These are phyloP conservation scores for Phaseolus lunatus DNA, from an alignment of 306 rosid genomes.

Conservation along the genomic window DNA sequence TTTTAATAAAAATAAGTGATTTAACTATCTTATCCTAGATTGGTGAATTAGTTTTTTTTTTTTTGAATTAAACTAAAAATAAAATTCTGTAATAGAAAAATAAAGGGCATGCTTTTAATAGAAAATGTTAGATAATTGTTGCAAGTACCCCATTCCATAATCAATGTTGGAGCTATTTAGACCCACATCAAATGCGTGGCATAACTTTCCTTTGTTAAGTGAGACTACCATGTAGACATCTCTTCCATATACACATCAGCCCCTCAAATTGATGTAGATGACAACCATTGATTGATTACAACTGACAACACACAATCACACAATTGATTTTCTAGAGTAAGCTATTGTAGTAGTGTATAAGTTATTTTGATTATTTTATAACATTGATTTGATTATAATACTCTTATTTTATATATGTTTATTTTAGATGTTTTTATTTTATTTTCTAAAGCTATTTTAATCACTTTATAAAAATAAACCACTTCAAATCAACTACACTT, in stretches of 20 bases:
- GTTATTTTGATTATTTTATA: too few species aligned
- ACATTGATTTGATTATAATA: too few species aligned
- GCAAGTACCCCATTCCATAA: slow-evolving; percentile 36
- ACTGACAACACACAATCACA: slow-evolving; percentile 4
- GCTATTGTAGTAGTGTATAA: too few species aligned
- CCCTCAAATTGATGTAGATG: too few species aligned
- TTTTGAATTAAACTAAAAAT: background rate
- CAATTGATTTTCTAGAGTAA: too few species aligned
- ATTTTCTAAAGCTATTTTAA: too few species aligned
- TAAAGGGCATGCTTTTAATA: slow-evolving; percentile 41
- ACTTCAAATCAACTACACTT: too few species aligned
- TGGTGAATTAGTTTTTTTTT: slow-evolving; percentile 36
- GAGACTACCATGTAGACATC: slow-evolving; percentile 6
- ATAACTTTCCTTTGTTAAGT: slow-evolving; percentile 18
- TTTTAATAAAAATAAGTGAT: background rate
- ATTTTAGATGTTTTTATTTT: too few species aligned
- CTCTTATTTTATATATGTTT: too few species aligned
- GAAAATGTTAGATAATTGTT: slow-evolving; percentile 28
- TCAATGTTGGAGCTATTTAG: slow-evolving; percentile 2
- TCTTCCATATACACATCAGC: too few species aligned
- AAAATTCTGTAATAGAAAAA: slow-evolving; percentile 27
- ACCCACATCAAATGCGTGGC: slow-evolving; percentile 42
- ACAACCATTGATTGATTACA: background rate
- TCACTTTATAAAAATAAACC: too few species aligned
- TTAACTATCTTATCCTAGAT: slow-evolving; percentile 32